phyloP scores from a whole-genome alignment of 2,329 filamentous ascomycete species.

The Alternaria sp. region DNA sequence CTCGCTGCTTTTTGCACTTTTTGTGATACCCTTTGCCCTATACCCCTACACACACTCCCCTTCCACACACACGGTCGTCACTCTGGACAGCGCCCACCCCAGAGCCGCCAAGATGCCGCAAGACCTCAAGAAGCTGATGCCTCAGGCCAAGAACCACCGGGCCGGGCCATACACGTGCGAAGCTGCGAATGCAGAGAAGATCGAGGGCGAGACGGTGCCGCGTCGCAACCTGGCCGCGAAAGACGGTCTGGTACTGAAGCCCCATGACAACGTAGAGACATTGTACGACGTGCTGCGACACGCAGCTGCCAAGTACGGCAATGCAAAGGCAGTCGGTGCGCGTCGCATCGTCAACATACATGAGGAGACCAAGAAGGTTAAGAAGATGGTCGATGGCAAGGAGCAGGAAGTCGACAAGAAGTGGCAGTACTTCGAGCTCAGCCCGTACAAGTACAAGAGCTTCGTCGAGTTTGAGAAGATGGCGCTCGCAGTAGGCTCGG shows the following conservation, averaged over 20 bases:
- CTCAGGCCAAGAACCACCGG: slow-evolving; percentile 59
- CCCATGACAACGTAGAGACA: slow-evolving; percentile 73
- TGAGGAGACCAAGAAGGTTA: slow-evolving; percentile 84
- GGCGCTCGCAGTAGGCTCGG: slow-evolving; percentile 72
- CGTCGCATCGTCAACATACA: slow-evolving; percentile 79
- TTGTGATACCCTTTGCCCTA: slow-evolving; percentile 27
- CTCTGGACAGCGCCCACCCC: slow-evolving; percentile 8
- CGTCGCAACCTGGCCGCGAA: slow-evolving; percentile 75
- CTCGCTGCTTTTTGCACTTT: slow-evolving; percentile 20
- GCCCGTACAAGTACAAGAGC: slow-evolving; percentile 75
- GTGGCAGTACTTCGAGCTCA: slow-evolving; percentile 89
- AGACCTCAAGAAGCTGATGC: slow-evolving; percentile 56
- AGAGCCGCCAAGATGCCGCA: slow-evolving; percentile 37
- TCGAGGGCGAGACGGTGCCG: slow-evolving; percentile 83
- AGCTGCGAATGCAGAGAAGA: slow-evolving; percentile 68
- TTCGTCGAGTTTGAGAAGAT: slow-evolving; percentile 80
- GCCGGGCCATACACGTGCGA: slow-evolving; percentile 79
- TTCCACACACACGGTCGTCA: slow-evolving; percentile 11
- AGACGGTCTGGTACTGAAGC: slow-evolving; percentile 70
- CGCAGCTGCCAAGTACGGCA: slow-evolving; percentile 64
- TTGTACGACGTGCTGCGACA: slow-evolving; percentile 79
- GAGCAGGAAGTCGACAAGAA: slow-evolving; percentile 84
- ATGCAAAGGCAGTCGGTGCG: slow-evolving; percentile 64
- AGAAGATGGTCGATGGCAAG: slow-evolving; percentile 84
- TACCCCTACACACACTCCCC: slow-evolving; percentile 11